Percentiles rank a stretch among this genome's conserved stretches.
These are phyloP conservation scores for Brasilioporus rufonigricans DNA, from an alignment of 768 basidiomycete species.

Conservation along the genomic window DNA sequence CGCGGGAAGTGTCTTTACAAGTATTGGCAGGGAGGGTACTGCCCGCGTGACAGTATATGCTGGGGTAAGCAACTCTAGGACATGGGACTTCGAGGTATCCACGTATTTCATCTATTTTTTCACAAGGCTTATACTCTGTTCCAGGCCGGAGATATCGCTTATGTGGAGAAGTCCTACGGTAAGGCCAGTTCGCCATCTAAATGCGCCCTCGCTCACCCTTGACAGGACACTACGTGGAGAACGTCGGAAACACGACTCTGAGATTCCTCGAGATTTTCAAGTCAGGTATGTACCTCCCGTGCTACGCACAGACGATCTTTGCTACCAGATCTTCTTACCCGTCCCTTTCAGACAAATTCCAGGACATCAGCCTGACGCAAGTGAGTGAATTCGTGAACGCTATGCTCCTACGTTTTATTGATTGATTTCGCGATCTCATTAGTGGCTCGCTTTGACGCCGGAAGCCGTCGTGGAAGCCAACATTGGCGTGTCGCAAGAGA, in stretches of 20 bases:
- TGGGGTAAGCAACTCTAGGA: slow-evolving; percentile 48
- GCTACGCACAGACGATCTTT: neutral
- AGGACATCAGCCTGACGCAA: slow-evolving; percentile 45
- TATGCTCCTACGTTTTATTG: neutral
- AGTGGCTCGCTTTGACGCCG: slow-evolving; percentile 49
- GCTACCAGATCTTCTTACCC: neutral
- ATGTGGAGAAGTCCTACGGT: slow-evolving; percentile 16
- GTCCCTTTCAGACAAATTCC: slow-evolving; percentile 17
- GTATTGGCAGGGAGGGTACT: slow-evolving; percentile 43
- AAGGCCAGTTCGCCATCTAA: neutral
- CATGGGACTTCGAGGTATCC: slow-evolving; percentile 55
- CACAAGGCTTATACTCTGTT: neutral
- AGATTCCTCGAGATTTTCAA: slow-evolving; percentile 50
- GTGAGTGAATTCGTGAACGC: slow-evolving; percentile 25
- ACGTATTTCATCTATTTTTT: neutral
- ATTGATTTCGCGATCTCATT: neutral
- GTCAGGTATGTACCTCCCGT: slow-evolving; percentile 26
- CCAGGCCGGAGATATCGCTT: slow-evolving; percentile 23
- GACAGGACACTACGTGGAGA: slow-evolving; percentile 53
- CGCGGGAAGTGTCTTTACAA: neutral
- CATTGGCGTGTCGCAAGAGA: slow-evolving; percentile 39
- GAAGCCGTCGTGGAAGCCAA: slow-evolving; percentile 46
- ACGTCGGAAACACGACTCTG: slow-evolving; percentile 49
- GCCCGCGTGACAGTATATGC: slow-evolving; percentile 59
- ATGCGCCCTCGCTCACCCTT: neutral